These are phyloP conservation scores for Artemisia annua DNA, from an alignment of 129 eudicot species.

Conservation along the genomic window DNA sequence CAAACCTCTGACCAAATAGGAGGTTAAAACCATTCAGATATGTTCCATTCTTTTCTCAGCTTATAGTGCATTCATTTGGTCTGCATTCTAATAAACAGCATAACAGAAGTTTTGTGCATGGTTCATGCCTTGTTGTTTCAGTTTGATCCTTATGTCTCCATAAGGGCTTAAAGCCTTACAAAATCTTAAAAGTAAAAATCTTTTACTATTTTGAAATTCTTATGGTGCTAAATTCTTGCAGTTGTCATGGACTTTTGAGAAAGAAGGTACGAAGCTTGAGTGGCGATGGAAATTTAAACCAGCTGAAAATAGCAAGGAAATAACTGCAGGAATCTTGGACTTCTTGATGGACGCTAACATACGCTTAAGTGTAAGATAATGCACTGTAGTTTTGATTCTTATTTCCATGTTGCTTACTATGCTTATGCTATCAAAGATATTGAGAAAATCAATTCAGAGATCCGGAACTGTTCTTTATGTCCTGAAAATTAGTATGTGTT, in stretches of 20 bases:
- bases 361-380: slow-evolving; percentile 65
- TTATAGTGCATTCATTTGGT: not conserved
- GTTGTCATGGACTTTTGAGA: slow-evolving; percentile 92
- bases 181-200: too few species aligned
- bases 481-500: not conserved
- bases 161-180: not conserved
- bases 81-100: too few species aligned
- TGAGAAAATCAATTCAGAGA: too few species aligned
- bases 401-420: slow-evolving; percentile 6
- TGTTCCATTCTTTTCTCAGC: not conserved
- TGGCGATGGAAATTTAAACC: slow-evolving; percentile 93
- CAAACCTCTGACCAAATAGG: not conserved
- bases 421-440: too few species aligned
- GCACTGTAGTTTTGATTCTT: slow-evolving; percentile 3
- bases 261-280: slow-evolving; percentile 83
- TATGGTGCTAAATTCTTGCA: slow-evolving; percentile 31
- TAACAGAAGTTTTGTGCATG: too few species aligned
- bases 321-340: slow-evolving; percentile 60
- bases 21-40: slow-evolving; percentile 5
- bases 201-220: not conserved
- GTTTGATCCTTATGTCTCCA: not conserved
- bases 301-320: slow-evolving; percentile 51
- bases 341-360: slow-evolving; percentile 85
- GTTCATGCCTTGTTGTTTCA: not conserved
- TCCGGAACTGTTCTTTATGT: not conserved